Base-by-base conservation (phyloP, 371 early-diverging fungal genomes). In the Choanephora cucurbitarum region DNA sequence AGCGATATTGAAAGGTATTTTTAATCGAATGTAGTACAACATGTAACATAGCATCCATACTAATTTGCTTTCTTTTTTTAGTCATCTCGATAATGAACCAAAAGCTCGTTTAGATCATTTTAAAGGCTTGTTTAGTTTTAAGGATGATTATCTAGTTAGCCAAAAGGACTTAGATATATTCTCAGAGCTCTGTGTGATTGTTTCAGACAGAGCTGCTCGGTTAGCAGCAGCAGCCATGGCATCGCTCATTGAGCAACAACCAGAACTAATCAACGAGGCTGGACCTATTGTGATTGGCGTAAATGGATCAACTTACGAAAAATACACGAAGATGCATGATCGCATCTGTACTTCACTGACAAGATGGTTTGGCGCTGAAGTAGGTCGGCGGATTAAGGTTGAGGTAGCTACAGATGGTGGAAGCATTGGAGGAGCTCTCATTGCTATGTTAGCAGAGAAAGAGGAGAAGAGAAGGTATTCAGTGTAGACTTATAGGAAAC, bases 131-230 rank as follows among this genome's bases (percentile, higher is more conserved):
- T 52, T 62, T 47, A 31, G 40, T 23, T 66, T 59, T 22, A 39
- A 61, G 19, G 51, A 50, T 31, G 43, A 41, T 32, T 57, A 69
- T 49, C 43, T 32, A 50, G n/a, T 49, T 37, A 23, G 37, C 31
- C 14, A 44, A 48, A 3, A 56, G 10, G 64, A 65, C 43, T 42
- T 73, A 24, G 28, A 50, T 7, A 21, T 64, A 1, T 48, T 78
- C 5, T 68, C 72, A 10, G 67, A 68, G 57, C 79, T 96, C 11
- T 90, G 92, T 59, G 77, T 85, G 44, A 70, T 91, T 57, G 86
- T 98, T 10, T 95, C 91, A 32, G 78, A 77, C 37, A 90, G 96
- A 41, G 87, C 97, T 17, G 96, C 95, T 17, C 83, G 92, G 34
- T 72, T 98, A 44, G 71, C 88, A 49, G 94, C 91, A 31, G 69